phyloP scores from a whole-genome alignment of 805 yeast species.

The Isabelozyma rhagii region DNA sequence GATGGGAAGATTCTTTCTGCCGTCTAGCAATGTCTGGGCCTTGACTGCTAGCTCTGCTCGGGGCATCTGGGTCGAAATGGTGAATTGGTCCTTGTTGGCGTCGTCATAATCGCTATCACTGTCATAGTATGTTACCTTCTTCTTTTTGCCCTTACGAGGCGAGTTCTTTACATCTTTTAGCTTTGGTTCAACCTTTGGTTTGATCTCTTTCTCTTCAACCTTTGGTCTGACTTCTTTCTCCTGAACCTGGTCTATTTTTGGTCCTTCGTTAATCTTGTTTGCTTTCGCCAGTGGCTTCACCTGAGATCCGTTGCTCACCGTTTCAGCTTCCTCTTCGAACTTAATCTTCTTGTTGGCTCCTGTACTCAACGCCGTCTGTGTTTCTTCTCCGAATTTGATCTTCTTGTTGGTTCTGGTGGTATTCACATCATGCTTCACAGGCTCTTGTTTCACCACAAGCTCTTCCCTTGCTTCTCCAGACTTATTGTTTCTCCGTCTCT shows the following conservation, averaged over 20 bases:
- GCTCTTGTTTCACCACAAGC: conserved; percentile 1
- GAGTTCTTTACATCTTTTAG: background rate
- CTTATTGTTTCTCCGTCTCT: conserved; percentile 30
- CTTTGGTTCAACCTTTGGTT: background rate
- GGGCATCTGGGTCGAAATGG: background rate
- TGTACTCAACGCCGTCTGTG: conserved; percentile 1
- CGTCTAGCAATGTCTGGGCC: conserved; percentile 43
- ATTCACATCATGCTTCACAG: conserved; percentile 8
- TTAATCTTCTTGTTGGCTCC: conserved; percentile 5
- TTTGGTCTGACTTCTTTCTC: background rate
- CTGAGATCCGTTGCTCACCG: background rate
- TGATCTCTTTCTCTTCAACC: background rate
- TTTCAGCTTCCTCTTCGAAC: conserved; percentile 13
- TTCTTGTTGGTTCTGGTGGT: conserved; percentile 18
- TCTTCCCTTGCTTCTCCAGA: background rate
- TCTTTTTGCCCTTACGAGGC: background rate
- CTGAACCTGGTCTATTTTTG: background rate
- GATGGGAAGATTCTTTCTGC: conserved; percentile 68
- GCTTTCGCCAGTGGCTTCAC: background rate
- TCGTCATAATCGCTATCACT: conserved; percentile 22
- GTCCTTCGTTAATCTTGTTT: background rate
- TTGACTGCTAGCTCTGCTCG: conserved; percentile 31
- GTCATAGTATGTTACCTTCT: conserved; percentile 19
- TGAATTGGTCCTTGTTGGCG: background rate
- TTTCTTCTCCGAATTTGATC: conserved; percentile 17